Percentiles rank a stretch among this genome's conserved stretches.
phyloP scores from a whole-genome alignment of 2,329 filamentous ascomycete genomes.

The Cytospora piceae region DNA sequence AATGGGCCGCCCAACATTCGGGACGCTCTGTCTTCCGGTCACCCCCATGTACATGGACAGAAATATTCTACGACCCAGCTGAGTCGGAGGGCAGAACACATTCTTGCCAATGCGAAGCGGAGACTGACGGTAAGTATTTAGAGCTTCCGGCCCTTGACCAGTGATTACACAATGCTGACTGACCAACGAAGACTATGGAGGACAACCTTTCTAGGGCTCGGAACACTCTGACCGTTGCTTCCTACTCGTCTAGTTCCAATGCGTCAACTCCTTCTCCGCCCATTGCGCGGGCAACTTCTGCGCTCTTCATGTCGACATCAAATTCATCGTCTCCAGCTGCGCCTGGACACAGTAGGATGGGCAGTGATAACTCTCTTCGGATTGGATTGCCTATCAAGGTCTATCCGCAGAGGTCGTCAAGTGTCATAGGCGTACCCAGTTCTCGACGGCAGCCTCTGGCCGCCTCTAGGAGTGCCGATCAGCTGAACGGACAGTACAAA shows the following conservation, averaged over 20 bases:
- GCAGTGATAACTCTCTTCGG: slow-evolving; percentile 62
- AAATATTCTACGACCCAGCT: slow-evolving; percentile 73
- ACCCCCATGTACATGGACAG: slow-evolving; percentile 52
- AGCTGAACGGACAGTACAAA: slow-evolving; percentile 40
- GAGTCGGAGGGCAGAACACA: slow-evolving; percentile 83
- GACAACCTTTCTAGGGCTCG: slow-evolving; percentile 82
- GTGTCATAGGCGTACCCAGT: slow-evolving; percentile 63
- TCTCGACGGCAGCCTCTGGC: slow-evolving; percentile 55
- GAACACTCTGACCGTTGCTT: slow-evolving; percentile 64
- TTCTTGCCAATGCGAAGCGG: slow-evolving; percentile 89
- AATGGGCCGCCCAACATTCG: slow-evolving; percentile 1
- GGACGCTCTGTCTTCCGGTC: not conserved
- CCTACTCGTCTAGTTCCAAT: slow-evolving; percentile 61
- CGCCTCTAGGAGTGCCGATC: slow-evolving; percentile 49
- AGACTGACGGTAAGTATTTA: slow-evolving; percentile 75
- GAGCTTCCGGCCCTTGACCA: not conserved
- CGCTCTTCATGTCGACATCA: slow-evolving; percentile 40
- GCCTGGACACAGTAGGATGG: slow-evolving; percentile 60
- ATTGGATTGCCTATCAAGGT: slow-evolving; percentile 46
- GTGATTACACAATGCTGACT: slow-evolving; percentile 33
- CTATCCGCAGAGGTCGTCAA: slow-evolving; percentile 62
- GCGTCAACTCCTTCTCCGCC: slow-evolving; percentile 58
- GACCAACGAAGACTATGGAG: slow-evolving; percentile 76
- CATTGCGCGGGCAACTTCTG: slow-evolving; percentile 46
- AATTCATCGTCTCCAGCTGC: slow-evolving; percentile 34